phyloP scores from a whole-genome alignment of 441 rosid species.

The Syzygium malaccense region DNA sequence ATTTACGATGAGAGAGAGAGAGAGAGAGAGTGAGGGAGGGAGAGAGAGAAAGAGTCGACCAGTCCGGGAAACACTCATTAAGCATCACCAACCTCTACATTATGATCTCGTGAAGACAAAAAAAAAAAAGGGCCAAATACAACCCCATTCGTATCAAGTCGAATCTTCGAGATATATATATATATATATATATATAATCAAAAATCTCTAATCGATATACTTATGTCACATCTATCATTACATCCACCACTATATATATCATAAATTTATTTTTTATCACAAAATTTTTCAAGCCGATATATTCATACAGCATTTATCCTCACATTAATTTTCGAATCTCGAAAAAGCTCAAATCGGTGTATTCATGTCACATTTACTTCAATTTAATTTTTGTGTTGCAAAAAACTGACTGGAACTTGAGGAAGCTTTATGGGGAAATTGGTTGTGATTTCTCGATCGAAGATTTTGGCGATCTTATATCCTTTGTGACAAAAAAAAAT shows the following conservation, averaged over 20 bases:
- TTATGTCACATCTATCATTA: fast-evolving
- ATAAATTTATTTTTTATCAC: no score
- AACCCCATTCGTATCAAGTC: background rate
- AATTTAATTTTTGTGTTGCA: fast-evolving
- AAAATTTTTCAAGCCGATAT: no score
- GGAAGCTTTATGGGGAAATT: fast-evolving
- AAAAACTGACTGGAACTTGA: background rate
- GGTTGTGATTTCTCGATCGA: background rate
- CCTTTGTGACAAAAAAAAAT: background rate
- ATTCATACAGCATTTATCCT: fast-evolving
- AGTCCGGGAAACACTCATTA: background rate
- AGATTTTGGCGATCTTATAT: background rate
- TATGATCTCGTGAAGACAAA: background rate
- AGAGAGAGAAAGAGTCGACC: background rate
- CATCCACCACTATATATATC: no score
- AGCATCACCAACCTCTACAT: background rate
- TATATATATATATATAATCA: fast-evolving
- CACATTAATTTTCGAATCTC: fast-evolving
- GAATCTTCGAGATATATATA: background rate
- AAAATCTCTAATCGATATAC: background rate
- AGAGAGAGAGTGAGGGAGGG: background rate
- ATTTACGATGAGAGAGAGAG: background rate
- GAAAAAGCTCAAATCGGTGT: background rate
- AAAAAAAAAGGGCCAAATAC: background rate
- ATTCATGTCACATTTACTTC: fast-evolving